Conservation (phyloP, 2,329 filamentous ascomycete genomes). For the Coniochaeta prunicola region DNA sequence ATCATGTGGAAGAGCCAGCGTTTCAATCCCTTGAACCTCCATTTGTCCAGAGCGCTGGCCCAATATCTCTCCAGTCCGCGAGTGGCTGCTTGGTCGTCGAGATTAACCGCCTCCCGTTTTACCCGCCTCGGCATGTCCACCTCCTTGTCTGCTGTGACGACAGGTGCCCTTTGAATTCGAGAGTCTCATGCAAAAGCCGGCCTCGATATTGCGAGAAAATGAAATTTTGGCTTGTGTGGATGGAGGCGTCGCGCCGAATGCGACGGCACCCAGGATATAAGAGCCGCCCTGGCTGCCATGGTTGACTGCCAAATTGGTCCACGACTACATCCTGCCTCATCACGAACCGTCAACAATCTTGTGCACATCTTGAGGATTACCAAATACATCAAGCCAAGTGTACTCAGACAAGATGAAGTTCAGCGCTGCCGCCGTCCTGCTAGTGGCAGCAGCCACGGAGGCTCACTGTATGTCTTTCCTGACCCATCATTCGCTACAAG, state of each 20-base stretch:
- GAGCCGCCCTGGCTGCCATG: background rate
- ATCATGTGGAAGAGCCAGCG: background rate
- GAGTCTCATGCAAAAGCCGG: background rate
- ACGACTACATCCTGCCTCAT: background rate
- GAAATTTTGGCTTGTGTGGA: background rate
- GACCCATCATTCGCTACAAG: background rate
- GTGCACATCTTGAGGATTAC: background rate
- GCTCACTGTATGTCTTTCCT: slow-evolving; percentile 9
- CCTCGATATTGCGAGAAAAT: background rate
- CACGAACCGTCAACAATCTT: background rate
- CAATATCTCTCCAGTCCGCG: background rate
- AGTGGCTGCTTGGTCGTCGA: slow-evolving; percentile 1
- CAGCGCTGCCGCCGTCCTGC: slow-evolving; percentile 1
- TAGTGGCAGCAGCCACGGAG: slow-evolving; percentile 7
- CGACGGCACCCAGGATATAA: background rate
- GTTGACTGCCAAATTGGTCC: background rate
- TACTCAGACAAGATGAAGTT: slow-evolving; percentile 6
- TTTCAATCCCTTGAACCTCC: background rate
- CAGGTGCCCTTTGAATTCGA: background rate
- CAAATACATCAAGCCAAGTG: background rate
- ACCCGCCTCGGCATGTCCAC: background rate
- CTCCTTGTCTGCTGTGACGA: slow-evolving; percentile 1
- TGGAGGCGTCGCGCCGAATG: background rate
- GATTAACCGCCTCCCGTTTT: slow-evolving; percentile 2
- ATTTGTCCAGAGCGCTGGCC: background rate